Base-by-base conservation (phyloP, 306 rosid genomes). In the Prunus mongolica region DNA sequence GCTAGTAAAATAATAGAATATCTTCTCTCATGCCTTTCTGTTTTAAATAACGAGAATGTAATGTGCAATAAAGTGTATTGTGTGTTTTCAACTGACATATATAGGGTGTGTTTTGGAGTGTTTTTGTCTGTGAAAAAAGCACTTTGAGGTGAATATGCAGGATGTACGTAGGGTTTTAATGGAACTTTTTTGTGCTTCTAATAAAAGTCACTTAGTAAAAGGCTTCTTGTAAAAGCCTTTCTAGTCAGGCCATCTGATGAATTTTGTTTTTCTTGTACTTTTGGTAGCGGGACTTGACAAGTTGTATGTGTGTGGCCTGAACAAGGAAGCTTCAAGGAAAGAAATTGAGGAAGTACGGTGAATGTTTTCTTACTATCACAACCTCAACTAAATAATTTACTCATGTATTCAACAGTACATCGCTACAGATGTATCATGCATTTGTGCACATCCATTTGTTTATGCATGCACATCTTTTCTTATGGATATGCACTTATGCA, bases 321-420 rank as follows among this genome's bases (percentile, higher is more conserved):
- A 82, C 84, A 84, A 18, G 81, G 90, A 86, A 51, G 89, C 93
- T 74, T 80, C 93, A 12, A 45, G 10, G 73, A 82, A 81, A 76
- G 98, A 94, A n/a, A 77, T 94, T 77, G 96, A 86, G 84, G 97
- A 94, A 69, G 97, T 92, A 89, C 61, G 90, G 51, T 74, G 78
- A 63, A 70, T 7, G 55, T 72, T 77, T 24, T 72, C 65, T 49
- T 79, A 64, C 76, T 83, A 64, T 79, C 44, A 63, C 76, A 16
- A 71, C 54, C 78, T 72, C 71, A 75, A 72, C 73, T 5, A 66
- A 32, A 84, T 46, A 83, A 56, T 67, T 74, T 4, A 41, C 16
- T 22, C 12, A 41, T 57, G 16, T 72, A 57, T 41, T 27, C 20
- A 20, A 57, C 65, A 62, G 20, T 28, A 2, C 67, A 28, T 2